Base-by-base conservation (phyloP, 2,329 filamentous ascomycete genomes). In the Botrytis aclada region DNA sequence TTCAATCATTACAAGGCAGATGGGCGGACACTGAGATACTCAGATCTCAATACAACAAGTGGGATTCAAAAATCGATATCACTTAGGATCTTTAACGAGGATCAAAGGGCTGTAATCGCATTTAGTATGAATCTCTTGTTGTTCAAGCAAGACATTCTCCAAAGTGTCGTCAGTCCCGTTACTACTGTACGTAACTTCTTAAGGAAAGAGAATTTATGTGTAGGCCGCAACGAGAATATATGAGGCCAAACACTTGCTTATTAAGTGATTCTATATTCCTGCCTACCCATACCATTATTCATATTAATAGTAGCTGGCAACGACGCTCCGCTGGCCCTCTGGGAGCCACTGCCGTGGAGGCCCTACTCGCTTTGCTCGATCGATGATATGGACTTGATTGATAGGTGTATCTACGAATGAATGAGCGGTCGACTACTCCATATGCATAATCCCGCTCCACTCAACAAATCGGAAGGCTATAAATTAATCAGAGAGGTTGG, bases 401-500 rank as follows among this genome's bases (percentile, higher is more conserved):
- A 47, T 47, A 10, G 20, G 43, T 37, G 58, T 61, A 41, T 29
- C 10, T 9, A 56, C 7, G 29, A 34, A 32, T 60, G 29, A 60
- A 32, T 60, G 29, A 60, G 56, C 56, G 32, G 32, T 60, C 56
- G 32, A 60, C 64, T 8, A 29, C 39, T 20, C 22, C 12, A 14
- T 62, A 39, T 10, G 45, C 64, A n/a, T 37, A 22, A 54, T 66
- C 45, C 64, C 64, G 64, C 47, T 56, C 34, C 34, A 25, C 25
- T 10, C 45, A 54, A 54, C 64, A 16, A 67, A 39, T 54, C 64
- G 64, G 25, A 39, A 39, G 2, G 9, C 12, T 14, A 34, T n/a
- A 22, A 56, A 56, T 67, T 39, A 67, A 67, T 54, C 39, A 32
- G 65, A 56, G 65, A 67, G 65, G 65, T 22, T 56, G 65, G 65